Evolutionary conservation across 495 filamentous ascomycete species (phyloP).

Genomic region (Podospora pseudoanserina): DNA sequence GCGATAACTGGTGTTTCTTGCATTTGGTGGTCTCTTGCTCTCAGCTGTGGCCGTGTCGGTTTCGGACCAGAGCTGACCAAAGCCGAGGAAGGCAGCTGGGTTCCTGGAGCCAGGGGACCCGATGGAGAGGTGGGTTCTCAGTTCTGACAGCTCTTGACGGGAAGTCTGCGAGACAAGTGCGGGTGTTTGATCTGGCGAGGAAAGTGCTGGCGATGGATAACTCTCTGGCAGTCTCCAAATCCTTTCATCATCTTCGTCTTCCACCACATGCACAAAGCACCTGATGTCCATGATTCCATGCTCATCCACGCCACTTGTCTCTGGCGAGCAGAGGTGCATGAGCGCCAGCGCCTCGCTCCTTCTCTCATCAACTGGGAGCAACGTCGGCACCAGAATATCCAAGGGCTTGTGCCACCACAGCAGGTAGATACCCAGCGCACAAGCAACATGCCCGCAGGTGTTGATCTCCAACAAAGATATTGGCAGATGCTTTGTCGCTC

Average conservation of each 20-base stretch:
- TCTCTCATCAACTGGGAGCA: slow-evolving; percentile 3
- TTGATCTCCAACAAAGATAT: slow-evolving; percentile 29
- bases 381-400: slow-evolving; percentile 11
- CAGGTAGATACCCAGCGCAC: slow-evolving; percentile 33
- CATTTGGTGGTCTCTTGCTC: no score
- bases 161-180: neutral
- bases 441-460: slow-evolving; percentile 37
- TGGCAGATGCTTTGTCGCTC: neutral
- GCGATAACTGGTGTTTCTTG: neutral
- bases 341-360: slow-evolving; percentile 4
- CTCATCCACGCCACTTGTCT: neutral
- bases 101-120: neutral
- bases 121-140: neutral
- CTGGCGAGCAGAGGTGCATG: slow-evolving; percentile 12
- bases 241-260: neutral
- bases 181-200: neutral
- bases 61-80: neutral
- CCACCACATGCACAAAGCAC: slow-evolving; percentile 11
- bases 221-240: neutral
- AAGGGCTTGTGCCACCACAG: slow-evolving; percentile 21
- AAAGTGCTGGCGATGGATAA: neutral
- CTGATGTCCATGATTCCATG: slow-evolving; percentile 13
- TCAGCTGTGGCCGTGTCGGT: no score
- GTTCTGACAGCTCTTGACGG: neutral
- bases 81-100: neutral